phyloP scores from a whole-genome alignment of 1,284 basidiomycete species.

The Neotropicomus parvogracilis region DNA sequence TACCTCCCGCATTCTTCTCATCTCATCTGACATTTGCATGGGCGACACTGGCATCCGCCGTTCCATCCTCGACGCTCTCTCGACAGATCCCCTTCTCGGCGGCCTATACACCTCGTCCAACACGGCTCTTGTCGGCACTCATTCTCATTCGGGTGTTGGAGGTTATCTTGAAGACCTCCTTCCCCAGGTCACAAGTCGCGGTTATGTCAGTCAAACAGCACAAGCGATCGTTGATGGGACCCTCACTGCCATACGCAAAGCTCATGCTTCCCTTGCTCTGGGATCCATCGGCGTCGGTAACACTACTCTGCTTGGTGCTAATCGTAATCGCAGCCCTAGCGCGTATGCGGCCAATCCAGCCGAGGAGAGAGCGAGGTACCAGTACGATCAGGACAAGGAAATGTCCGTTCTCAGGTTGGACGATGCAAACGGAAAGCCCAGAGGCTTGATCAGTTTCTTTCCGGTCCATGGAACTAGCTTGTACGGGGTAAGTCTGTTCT shows the following conservation, averaged over 20 bases:
- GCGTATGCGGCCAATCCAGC: conserved; percentile 72
- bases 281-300: conserved; percentile 66
- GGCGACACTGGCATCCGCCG: conserved; percentile 77
- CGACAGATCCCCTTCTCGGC: conserved; percentile 46
- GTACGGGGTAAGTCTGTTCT: conserved; percentile 50
- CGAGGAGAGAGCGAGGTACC: conserved; percentile 60
- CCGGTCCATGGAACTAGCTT: conserved; percentile 79
- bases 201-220: conserved; percentile 67
- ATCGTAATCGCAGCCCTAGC: conserved; percentile 70
- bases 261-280: conserved; percentile 59
- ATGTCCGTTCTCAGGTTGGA: conserved; percentile 65
- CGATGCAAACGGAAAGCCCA: conserved; percentile 50
- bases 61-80: conserved; percentile 59
- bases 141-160: conserved; percentile 75
- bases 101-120: conserved; percentile 68
- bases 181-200: conserved; percentile 72
- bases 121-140: conserved; percentile 75
- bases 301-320: conserved; percentile 62
- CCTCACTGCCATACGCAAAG: conserved; percentile 63
- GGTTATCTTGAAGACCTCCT: conserved; percentile 77
- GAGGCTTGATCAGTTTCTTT: conserved; percentile 74
- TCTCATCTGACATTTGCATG: conserved; percentile 79
- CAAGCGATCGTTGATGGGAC: conserved; percentile 70
- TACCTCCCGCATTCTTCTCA: conserved; percentile 64
- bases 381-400: conserved; percentile 70